Evolutionary conservation across 148 eudicot genomes (phyloP).

Genomic region (Persicaria maculosa): DNA sequence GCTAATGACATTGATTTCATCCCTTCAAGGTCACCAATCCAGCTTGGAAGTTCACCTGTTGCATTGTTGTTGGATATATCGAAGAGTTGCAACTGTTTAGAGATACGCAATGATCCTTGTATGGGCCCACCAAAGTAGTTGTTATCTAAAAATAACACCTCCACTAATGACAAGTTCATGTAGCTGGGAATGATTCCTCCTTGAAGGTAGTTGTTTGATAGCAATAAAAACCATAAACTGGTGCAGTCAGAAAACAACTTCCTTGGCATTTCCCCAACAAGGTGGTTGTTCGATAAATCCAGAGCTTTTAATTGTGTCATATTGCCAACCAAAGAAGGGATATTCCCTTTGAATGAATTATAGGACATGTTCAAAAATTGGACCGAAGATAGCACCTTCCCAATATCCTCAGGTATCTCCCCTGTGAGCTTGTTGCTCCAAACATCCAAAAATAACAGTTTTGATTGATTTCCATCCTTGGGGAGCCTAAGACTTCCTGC

Average conservation of each 20-base stretch:
- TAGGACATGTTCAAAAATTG: neutral
- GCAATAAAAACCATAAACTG: neutral
- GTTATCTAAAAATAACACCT: neutral
- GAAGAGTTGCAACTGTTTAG: neutral
- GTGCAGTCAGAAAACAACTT: neutral
- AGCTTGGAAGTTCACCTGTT: neutral
- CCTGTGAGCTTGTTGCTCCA: constrained; percentile 11
- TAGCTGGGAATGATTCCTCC: neutral
- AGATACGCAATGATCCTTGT: neutral
- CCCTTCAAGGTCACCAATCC: neutral
- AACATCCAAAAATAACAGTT: neutral
- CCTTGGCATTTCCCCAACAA: neutral
- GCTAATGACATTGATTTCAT: neutral
- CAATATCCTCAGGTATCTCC: constrained; percentile 8
- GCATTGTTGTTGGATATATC: neutral
- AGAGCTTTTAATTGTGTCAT: neutral
- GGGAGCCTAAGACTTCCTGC: constrained; percentile 1
- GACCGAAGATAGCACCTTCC: neutral
- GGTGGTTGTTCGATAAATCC: neutral
- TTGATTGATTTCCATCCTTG: neutral
- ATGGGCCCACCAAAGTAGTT: neutral
- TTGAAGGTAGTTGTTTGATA: neutral
- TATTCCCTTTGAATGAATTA: neutral
- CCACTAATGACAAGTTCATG: neutral
- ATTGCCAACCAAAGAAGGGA: neutral